Evolutionary conservation across 257 asterid genomes (phyloP).

Genomic region (Pogostemon cablin): DNA sequence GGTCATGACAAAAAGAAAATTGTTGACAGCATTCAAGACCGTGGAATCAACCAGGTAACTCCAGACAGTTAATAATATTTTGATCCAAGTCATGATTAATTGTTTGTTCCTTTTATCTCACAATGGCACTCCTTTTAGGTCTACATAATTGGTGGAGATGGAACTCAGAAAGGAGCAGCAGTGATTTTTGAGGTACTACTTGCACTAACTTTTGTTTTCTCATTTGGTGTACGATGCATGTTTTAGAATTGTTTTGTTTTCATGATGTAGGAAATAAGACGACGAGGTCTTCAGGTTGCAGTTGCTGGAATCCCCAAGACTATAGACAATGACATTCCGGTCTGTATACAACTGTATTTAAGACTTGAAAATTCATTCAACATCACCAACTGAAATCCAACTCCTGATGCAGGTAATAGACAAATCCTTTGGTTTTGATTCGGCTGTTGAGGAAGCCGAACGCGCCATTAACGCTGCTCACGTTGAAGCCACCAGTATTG

Average conservation of each 20-base stretch:
- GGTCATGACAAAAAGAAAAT: constrained; percentile 82
- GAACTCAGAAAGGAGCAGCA: constrained; percentile 93
- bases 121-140: constrained; percentile 46
- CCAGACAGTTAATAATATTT: not conserved
- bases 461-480: constrained; percentile 98
- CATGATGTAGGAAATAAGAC: constrained; percentile 67
- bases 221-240: not conserved
- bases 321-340: constrained; percentile 93
- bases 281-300: constrained; percentile 82
- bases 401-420: constrained; percentile 71
- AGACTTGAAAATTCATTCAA: constrained; percentile 8
- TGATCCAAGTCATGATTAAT: too few species aligned
- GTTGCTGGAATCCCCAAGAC: constrained; percentile 91
- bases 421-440: constrained; percentile 88
- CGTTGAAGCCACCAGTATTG: constrained; percentile 91
- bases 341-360: constrained; percentile 26
- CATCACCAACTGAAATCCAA: not conserved
- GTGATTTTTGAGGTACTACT: constrained; percentile 79
- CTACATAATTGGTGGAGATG: constrained; percentile 93
- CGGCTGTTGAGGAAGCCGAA: constrained; percentile 97
- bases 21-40: constrained; percentile 94
- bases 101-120: not conserved
- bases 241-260: not conserved
- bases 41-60: constrained; percentile 83
- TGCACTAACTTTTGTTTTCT: not conserved